These are phyloP conservation scores for Vitis cinerea DNA, from an alignment of 164 flowering plant species.

Conservation along the genomic window DNA sequence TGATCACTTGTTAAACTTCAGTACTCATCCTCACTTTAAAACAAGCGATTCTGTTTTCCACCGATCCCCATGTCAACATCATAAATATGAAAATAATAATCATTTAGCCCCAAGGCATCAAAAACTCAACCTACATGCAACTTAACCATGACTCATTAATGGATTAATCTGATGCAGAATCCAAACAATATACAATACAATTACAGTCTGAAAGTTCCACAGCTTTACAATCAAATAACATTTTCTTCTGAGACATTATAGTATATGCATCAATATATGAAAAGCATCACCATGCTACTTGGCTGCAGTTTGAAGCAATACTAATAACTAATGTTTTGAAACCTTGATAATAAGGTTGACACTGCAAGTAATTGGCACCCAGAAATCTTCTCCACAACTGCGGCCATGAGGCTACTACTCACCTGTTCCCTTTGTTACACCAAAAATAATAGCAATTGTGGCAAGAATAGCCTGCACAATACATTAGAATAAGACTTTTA, in stretches of 20 bases:
- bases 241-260: background rate
- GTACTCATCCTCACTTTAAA: background rate
- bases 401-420: background rate
- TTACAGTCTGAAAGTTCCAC: too few species aligned
- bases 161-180: too few species aligned
- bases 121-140: too few species aligned
- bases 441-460: constrained; percentile 27
- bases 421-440: constrained; percentile 22
- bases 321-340: background rate
- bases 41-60: background rate
- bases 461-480: constrained; percentile 38
- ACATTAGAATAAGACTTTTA: too few species aligned
- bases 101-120: too few species aligned
- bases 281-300: background rate
- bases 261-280: background rate
- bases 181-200: too few species aligned
- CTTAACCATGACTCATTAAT: too few species aligned
- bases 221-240: background rate
- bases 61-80: too few species aligned
- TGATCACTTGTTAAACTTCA: too few species aligned
- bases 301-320: background rate
- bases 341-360: background rate
- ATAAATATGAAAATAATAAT: too few species aligned
- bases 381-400: background rate
- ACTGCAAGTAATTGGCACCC: background rate